Evolutionary conservation across 768 basidiomycete genomes (phyloP), one percentile per base, ranked within the genome.

Genomic region (Lactarius sanguifluus): DNA sequence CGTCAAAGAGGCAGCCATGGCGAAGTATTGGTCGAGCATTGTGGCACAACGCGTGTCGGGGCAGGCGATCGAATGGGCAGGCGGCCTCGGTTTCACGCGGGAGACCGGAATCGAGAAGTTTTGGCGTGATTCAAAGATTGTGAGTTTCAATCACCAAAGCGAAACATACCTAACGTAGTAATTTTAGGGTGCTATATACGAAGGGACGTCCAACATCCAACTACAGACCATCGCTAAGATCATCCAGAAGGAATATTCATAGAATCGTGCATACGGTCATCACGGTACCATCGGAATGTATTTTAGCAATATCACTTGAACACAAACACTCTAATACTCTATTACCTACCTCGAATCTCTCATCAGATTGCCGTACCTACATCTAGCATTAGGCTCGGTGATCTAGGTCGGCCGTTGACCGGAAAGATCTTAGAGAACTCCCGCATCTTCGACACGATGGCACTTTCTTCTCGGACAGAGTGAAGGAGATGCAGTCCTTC

Each of bases 201-300:
- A 95, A 73, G 94, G 96, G 45, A 98, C 96, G 54, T 94, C 91
- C n/a, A 99, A 98, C 76, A 98, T 99, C 65, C 97, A 98, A 76
- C 80, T 98, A 40, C 89, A 96, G 77, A 99, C 97, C 0, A 97
- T 99, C 72, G 92, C 95, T 5, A 96, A 90, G 78, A 87, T 90
- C 68, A 84, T 96, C 63, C 91, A 94, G 76, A 92, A 92, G 77
- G 83, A 94, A 73, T 86, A 93, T 71, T 88, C 91, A 72, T 91
- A 75, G 69, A 25, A 13, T 62, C 25, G 3, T n/a, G 23, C 57
- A 25, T 36, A 32, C 43, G 28, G n/a, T n/a, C n/a, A n/a, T n/a
- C n/a, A n/a, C n/a, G n/a, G 15, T 20, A 18, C 34, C 18, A 36
- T 52, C 30, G 12, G 5, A 36, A 23, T 34, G 36, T 54, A 50